Base-by-base conservation (phyloP, 306 rosid genomes). In the Carpinus viminea region DNA sequence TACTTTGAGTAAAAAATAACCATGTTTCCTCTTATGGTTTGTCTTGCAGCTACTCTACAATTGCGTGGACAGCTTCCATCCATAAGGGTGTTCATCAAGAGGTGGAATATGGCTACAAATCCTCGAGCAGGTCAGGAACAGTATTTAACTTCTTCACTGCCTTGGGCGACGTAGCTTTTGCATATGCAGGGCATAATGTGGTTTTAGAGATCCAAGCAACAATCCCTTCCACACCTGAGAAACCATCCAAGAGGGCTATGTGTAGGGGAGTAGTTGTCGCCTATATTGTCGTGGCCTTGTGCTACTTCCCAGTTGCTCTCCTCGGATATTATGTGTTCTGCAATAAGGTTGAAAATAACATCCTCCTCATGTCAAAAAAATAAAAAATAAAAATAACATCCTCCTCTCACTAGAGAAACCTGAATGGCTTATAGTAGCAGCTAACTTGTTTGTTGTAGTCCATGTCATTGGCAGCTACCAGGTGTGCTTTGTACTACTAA, bases 131-230 rank as follows among this genome's bases (percentile, higher is more conserved):
- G 24, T 0, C 85, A 12, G 93, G 90, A 60, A 81, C 74, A 12
- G 80, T 88, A 0, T 89, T 92, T 69, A 72, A 80, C 66, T 92
- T 90, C 87, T 85, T 90, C 18, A 87, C 16, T 26, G 97, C 93
- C 12, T 84, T 90, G 65, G 97, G 97, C 0, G 84, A 82, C 12
- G 85, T 89, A 3, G 97, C 93, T 28, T 92, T 91, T 68, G 97
- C 97, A 7, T 93, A 85, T 48, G 92, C 97, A 1, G 96, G 94
- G 31, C 96, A 91, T 81, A 91, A 91, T 20, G 96, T 93, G 72
- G 98, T 85, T 47, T 28, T 93, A 66, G 98, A 93, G 82, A 93
- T 93, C 71, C 98, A 93, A 74, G 96, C 96, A 75, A 91, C 96
- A n/a, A 86, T 91, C 54, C 98, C 98, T 12, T 91, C 98, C 5